These are phyloP conservation scores for Lipomyces yarrowii DNA, from an alignment of 1,139 yeast species.

Conservation along the genomic window DNA sequence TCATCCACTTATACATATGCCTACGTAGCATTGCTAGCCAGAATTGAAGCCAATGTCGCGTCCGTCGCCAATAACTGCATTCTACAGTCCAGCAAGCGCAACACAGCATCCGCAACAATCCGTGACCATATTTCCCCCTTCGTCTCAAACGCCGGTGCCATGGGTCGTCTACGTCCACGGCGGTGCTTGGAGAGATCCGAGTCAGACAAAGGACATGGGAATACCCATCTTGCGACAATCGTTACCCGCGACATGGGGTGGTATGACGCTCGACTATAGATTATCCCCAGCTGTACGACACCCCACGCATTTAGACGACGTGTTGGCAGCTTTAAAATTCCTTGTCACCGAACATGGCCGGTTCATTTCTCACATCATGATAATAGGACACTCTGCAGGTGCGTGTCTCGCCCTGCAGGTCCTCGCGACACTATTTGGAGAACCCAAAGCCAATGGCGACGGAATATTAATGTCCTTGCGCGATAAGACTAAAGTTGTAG, in stretches of 20 bases:
- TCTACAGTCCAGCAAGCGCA: background rate
- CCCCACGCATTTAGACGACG: slow-evolving; percentile 67
- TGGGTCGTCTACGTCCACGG: slow-evolving; percentile 70
- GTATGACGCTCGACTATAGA: slow-evolving; percentile 64
- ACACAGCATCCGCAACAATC: slow-evolving; percentile 17
- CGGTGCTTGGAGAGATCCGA: slow-evolving; percentile 85
- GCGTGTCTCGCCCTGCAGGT: slow-evolving; percentile 69
- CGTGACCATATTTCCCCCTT: slow-evolving; percentile 3
- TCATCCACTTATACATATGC: background rate
- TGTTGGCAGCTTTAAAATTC: slow-evolving; percentile 49
- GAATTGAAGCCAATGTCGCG: background rate
- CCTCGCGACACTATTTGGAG: slow-evolving; percentile 35
- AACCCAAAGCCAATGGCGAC: slow-evolving; percentile 3
- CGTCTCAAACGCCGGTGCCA: slow-evolving; percentile 14
- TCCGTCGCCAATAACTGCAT: slow-evolving; percentile 2
- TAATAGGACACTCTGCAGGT: slow-evolving; percentile 84
- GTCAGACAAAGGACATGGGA: slow-evolving; percentile 61
- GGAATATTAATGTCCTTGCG: background rate
- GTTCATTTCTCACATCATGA: slow-evolving; percentile 38
- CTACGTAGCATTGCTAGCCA: background rate
- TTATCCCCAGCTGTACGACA: slow-evolving; percentile 64
- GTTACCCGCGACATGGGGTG: slow-evolving; percentile 32
- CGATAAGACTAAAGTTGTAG: slow-evolving; percentile 35
- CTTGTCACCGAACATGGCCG: slow-evolving; percentile 40
- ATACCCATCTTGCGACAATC: slow-evolving; percentile 42